Base-by-base conservation (phyloP, 139 green algal species). In the Spirogloea muscicola region DNA sequence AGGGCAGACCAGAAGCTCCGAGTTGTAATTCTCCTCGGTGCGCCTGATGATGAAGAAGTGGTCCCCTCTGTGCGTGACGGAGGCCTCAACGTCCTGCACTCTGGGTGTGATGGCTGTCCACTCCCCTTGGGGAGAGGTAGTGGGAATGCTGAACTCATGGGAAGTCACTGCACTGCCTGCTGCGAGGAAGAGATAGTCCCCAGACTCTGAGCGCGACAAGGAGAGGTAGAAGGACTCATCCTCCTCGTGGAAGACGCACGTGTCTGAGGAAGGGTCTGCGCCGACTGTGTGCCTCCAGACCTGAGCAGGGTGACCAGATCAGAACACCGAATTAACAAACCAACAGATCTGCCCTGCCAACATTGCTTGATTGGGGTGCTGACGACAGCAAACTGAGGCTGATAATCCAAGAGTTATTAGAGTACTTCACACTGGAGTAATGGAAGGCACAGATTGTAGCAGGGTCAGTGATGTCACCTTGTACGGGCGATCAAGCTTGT, bases 221-320 rank as follows among this genome's bases (percentile, higher is more conserved):
- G 79, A 77, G 2, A 96, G 76, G 74, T 93, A 92, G 66, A 94
- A 95, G 2, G 77, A 34, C 13, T 89, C 88, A 52, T 91, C 88
- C 59, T 73, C 31, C 74, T 96, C 91, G 62, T 95, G 87, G 69
- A 77, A 94, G 25, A 95, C 91, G 42, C 88, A 58, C 33, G 72
- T 75, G 72, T 94, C 86, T 16, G 80, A 7, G 6, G 65, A 63
- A 4, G 25, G 29, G n/a, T 69, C 49, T 3, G 48, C 79, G 64
- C 88, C 87, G 4, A 94, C 65, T 25, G 51, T 74, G 74, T 91
- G 85, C 39, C 84, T 48, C 81, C 76, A 90, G 33, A 91, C 81
- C 73, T 85, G 59, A 49, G 37, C n/a, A n/a, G n/a, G n/a, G n/a
- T n/a, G n/a, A n/a, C n/a, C n/a, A n/a, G n/a, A n/a, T n/a, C n/a